phyloP scores from a whole-genome alignment of 805 yeast genomes.

The Pichia membranifaciens region DNA sequence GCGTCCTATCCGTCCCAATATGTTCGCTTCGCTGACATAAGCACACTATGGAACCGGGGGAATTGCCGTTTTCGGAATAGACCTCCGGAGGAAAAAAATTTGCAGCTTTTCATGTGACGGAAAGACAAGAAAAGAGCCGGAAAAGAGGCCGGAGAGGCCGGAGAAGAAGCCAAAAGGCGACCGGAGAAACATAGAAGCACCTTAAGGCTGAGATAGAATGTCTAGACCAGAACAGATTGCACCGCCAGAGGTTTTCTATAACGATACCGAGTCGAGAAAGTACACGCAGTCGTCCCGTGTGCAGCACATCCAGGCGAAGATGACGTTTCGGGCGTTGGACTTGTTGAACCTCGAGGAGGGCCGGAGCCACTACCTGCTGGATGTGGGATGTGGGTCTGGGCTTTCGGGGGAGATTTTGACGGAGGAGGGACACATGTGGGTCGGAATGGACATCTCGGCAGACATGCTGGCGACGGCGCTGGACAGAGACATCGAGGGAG shows the following conservation, averaged over 20 bases:
- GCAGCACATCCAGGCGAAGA: constrained; percentile 95
- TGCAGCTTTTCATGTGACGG: too few species aligned
- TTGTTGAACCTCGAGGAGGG: constrained; percentile 66
- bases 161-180: too few species aligned
- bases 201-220: constrained; percentile 42
- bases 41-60: not conserved
- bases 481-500: constrained; percentile 91
- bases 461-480: constrained; percentile 93
- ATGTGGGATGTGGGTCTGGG: constrained; percentile 97
- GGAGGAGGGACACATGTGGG: constrained; percentile 92
- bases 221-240: constrained; percentile 95
- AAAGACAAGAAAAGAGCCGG: too few species aligned
- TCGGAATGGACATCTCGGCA: constrained; percentile 94
- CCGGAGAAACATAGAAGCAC: not conserved
- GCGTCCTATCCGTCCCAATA: too few species aligned
- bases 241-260: constrained; percentile 93
- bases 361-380: constrained; percentile 64
- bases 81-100: not conserved
- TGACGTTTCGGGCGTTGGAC: constrained; percentile 92
- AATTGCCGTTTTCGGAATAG: constrained; percentile 2
- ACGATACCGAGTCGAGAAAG: constrained; percentile 82
- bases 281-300: constrained; percentile 94
- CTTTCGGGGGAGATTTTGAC: constrained; percentile 88
- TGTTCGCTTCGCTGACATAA: not conserved
- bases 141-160: too few species aligned